Conservation (phyloP, 129 eudicot species). For the Scalesia atractyloides region DNA sequence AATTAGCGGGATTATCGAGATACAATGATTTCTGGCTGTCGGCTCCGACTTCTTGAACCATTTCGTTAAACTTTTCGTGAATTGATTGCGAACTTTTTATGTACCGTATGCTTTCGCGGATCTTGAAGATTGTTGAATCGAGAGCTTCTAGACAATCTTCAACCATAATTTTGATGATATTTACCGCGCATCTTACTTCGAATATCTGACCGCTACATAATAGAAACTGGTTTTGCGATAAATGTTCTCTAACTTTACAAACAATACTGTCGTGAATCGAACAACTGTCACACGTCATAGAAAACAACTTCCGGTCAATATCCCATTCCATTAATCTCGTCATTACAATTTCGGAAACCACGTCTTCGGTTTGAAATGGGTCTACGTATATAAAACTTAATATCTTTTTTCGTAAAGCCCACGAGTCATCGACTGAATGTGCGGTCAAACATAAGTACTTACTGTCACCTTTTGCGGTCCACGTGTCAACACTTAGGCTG, state of each 20-base stretch:
- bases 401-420: slow-evolving; percentile 67
- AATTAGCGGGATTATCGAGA: slow-evolving; percentile 58
- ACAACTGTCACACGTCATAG: slow-evolving; percentile 66
- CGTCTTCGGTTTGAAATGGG: slow-evolving; percentile 68
- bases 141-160: slow-evolving; percentile 71
- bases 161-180: slow-evolving; percentile 68
- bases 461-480: slow-evolving; percentile 56
- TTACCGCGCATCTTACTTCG: slow-evolving; percentile 86
- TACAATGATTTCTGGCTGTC: slow-evolving; percentile 50
- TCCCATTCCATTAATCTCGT: slow-evolving; percentile 84
- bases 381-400: slow-evolving; percentile 65
- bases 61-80: slow-evolving; percentile 73
- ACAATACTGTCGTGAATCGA: slow-evolving; percentile 59
- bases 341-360: slow-evolving; percentile 68
- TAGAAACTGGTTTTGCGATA: slow-evolving; percentile 75
- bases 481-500: slow-evolving; percentile 67
- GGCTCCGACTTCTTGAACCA: slow-evolving; percentile 65
- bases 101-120: slow-evolving; percentile 71
- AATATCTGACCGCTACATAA: slow-evolving; percentile 76
- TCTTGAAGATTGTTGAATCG: slow-evolving; percentile 48
- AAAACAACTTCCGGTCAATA: slow-evolving; percentile 81
- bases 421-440: slow-evolving; percentile 76
- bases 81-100: slow-evolving; percentile 62
- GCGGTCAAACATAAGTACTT: slow-evolving; percentile 71
- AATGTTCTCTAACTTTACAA: slow-evolving; percentile 69